Percentiles rank a stretch among this genome's conserved stretches.
These are phyloP conservation scores for Urochloa ruziziensis DNA, from an alignment of 176 grass and related monocot species.

Conservation along the genomic window DNA sequence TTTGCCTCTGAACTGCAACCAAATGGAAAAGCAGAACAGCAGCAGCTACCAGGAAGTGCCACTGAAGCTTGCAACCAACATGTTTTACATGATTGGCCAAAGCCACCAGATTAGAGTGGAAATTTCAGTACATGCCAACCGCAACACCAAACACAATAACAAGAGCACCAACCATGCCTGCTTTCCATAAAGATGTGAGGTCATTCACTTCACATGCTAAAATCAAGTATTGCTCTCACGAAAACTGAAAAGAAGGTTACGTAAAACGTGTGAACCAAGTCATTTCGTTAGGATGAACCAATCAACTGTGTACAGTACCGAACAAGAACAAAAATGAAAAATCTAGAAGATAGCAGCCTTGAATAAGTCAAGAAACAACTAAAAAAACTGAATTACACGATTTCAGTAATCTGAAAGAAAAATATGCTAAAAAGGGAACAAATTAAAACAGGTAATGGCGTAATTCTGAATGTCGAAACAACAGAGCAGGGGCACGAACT, in stretches of 20 bases:
- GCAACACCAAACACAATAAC: slow-evolving; percentile 26
- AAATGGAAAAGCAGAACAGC: not conserved
- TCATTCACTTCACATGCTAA: not conserved
- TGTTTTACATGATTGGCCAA: not conserved
- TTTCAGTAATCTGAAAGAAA: not conserved
- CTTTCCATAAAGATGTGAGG: not conserved
- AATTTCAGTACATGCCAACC: slow-evolving; percentile 26
- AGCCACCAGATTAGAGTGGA: slow-evolving; percentile 15
- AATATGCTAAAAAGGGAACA: not conserved
- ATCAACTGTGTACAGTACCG: not conserved
- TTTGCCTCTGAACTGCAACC: not conserved
- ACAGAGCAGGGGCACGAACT: not conserved
- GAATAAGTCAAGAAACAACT: not conserved
- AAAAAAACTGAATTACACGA: not conserved
- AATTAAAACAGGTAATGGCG: not conserved
- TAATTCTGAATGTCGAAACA: not conserved
- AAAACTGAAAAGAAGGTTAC: not conserved
- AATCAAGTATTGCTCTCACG: not conserved
- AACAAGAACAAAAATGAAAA: not conserved
- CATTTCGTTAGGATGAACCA: slow-evolving; percentile 6
- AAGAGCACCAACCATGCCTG: slow-evolving; percentile 26
- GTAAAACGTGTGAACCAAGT: not conserved
- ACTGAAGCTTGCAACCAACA: not conserved
- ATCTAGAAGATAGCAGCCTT: not conserved
- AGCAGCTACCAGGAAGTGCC: not conserved